Conservation (phyloP, 768 basidiomycete species). For the Lactarius akahatsu region DNA sequence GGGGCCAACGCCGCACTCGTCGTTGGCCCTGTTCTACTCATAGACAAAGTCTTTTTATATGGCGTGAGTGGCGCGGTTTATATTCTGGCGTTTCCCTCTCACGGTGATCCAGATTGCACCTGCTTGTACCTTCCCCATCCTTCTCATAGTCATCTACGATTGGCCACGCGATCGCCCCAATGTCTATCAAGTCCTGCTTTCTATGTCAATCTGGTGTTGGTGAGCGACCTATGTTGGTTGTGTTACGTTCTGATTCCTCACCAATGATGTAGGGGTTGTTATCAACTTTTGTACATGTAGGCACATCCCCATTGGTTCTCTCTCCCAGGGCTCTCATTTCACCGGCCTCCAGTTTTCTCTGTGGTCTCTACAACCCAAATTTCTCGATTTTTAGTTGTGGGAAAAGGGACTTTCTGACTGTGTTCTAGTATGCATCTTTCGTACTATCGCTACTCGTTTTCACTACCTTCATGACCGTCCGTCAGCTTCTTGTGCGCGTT, state of each 20-base stretch:
- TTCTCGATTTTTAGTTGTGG: conserved; percentile 43
- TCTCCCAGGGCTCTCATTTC: background rate
- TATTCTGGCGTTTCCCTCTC: conserved; percentile 25
- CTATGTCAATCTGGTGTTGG: conserved; percentile 65
- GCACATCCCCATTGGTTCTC: conserved; percentile 22
- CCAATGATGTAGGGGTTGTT: conserved; percentile 48
- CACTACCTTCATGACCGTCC: background rate
- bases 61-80: conserved; percentile 38
- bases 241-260: conserved; percentile 22
- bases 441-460: conserved; percentile 22
- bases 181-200: conserved; percentile 62
- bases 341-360: conserved; percentile 39
- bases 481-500: conserved; percentile 38
- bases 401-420: conserved; percentile 41
- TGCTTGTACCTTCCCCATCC: conserved; percentile 57
- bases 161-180: conserved; percentile 61
- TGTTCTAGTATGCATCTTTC: conserved; percentile 38
- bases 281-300: conserved; percentile 53
- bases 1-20: conserved; percentile 10
- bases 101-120: conserved; percentile 49
- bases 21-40: conserved; percentile 30
- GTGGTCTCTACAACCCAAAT: conserved; percentile 41
- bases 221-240: conserved; percentile 31
- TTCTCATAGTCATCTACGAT: conserved; percentile 67
- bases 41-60: conserved; percentile 65